phyloP scores from a whole-genome alignment of 2,329 filamentous ascomycete genomes.

The Massarina eburnea region DNA sequence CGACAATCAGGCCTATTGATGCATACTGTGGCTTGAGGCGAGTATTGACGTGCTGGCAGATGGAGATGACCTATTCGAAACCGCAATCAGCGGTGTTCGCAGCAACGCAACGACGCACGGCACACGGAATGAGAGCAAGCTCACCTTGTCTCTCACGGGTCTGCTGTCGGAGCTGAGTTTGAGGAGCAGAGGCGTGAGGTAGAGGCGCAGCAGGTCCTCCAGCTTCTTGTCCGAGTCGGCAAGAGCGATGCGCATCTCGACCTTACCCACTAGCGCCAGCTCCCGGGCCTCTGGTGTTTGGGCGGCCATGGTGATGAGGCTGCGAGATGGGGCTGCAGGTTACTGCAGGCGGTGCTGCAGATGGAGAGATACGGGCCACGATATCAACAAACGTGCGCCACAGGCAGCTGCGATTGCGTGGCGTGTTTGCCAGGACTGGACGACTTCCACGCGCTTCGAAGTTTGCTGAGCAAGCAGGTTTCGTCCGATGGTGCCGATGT shows the following conservation, averaged over 20 bases:
- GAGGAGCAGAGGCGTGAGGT: conserved; percentile 77
- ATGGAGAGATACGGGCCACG: neutral
- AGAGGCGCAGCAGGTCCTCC: conserved; percentile 73
- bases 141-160: conserved; percentile 75
- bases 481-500: conserved; percentile 9
- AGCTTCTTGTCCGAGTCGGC: conserved; percentile 84
- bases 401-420: conserved; percentile 25
- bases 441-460: too few relatives aligned
- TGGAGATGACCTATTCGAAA: conserved; percentile 58
- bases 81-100: conserved; percentile 36
- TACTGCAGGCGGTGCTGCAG: neutral
- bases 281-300: conserved; percentile 64
- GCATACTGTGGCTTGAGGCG: conserved; percentile 58
- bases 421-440: conserved; percentile 3
- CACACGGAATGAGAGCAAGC: neutral
- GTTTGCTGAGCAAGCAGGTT: conserved; percentile 7
- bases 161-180: conserved; percentile 82
- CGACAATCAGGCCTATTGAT: too few relatives aligned
- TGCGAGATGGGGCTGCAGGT: conserved; percentile 3
- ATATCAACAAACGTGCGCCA: conserved; percentile 9
- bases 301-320: conserved; percentile 31
- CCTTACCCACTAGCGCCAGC: conserved; percentile 78
- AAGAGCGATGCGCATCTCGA: conserved; percentile 80
- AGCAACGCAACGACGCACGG: conserved; percentile 1
- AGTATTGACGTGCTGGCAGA: conserved; percentile 73